Base-by-base conservation (phyloP, 1,284 basidiomycete genomes). In the Veloporphyrellus conicus region DNA sequence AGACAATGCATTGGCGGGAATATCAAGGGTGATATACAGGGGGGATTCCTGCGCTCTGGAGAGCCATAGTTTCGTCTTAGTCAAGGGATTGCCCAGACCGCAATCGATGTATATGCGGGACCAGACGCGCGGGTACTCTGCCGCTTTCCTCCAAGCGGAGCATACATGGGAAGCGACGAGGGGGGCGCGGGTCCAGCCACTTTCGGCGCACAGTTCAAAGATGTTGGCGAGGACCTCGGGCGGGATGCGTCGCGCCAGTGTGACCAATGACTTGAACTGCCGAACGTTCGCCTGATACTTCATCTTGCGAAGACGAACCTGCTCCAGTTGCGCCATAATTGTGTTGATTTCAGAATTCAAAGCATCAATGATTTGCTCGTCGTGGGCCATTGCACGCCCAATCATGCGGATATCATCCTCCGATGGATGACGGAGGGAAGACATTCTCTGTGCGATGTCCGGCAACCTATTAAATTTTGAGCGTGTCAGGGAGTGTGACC, bases 101-200 rank as follows among this genome's bases (percentile, higher is more conserved):
- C 71, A 70, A 53, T 80, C 71, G 35, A 81, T 67, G 49, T 78
- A 76, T 44, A 84, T 54, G 53, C 75, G 68, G 5, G 79, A 78
- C 82, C 82, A 84, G 25, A 82, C 72, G 19, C 70, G 67, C 20
- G 81, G 78, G 28, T 70, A 67, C 41, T 61, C 63, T 6, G 78
- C 70, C 0, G 79, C 80, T 54, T 68, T 70, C 43, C 80, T 71
- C 82, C 82, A 85, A 46, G 74, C 67, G 3, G 75, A 71, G 55
- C 80, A 84, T 29, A 83, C 80, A 43, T 81, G 78, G 12, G 79
- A 82, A 35, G 73, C 72, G 37, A 72, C 68, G 16, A 83, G 60
- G 14, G 81, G 81, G 10, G 75, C 78, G 19, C 72, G 71, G 16
- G 73, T 75, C 76, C 78, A 82, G 11, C 77, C 77, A 41, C 71